phyloP scores from a whole-genome alignment of 2,329 filamentous ascomycete species.

The Shiraia sp. region DNA sequence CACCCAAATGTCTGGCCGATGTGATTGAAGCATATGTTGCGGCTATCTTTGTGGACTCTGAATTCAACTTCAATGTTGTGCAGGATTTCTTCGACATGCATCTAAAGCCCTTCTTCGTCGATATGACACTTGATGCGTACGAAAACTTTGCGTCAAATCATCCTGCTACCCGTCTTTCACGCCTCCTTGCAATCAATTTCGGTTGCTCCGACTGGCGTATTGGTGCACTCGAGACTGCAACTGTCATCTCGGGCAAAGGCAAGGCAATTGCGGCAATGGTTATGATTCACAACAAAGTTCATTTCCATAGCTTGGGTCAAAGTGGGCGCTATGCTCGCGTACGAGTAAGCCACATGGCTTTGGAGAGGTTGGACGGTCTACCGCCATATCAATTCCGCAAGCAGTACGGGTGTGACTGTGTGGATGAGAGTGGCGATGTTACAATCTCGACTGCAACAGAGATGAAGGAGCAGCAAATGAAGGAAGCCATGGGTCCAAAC shows the following conservation, averaged over 20 bases:
- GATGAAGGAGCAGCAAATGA: slow-evolving; percentile 15
- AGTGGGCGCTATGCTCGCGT: slow-evolving; percentile 76
- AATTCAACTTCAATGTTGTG: slow-evolving; percentile 75
- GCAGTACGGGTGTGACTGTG: slow-evolving; percentile 68
- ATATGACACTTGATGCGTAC: slow-evolving; percentile 74
- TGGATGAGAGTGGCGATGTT: slow-evolving; percentile 14
- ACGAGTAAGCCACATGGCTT: slow-evolving; percentile 63
- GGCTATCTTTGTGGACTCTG: slow-evolving; percentile 87
- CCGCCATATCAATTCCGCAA: slow-evolving; percentile 62
- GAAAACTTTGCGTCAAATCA: slow-evolving; percentile 86
- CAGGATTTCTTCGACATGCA: slow-evolving; percentile 76
- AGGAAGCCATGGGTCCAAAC: slow-evolving; percentile 19
- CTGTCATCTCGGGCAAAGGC: slow-evolving; percentile 51
- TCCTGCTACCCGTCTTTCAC: slow-evolving; percentile 72
- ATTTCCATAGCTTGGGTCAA: slow-evolving; percentile 64
- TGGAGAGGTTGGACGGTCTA: slow-evolving; percentile 56
- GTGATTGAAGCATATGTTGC: slow-evolving; percentile 88
- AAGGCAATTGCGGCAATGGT: slow-evolving; percentile 68
- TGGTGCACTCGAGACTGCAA: slow-evolving; percentile 40
- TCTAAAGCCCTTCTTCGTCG: slow-evolving; percentile 76
- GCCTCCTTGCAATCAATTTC: slow-evolving; percentile 65
- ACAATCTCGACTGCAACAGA: slow-evolving; percentile 2
- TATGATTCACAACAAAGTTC: slow-evolving; percentile 72
- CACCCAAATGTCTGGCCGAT: slow-evolving; percentile 81
- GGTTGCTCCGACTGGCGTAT: slow-evolving; percentile 65